A percentile compares a stretch with the other conserved stretches of the same genome.
phyloP scores from a whole-genome alignment of 352 stramenopile genomes.

The Pythium graminicola region DNA sequence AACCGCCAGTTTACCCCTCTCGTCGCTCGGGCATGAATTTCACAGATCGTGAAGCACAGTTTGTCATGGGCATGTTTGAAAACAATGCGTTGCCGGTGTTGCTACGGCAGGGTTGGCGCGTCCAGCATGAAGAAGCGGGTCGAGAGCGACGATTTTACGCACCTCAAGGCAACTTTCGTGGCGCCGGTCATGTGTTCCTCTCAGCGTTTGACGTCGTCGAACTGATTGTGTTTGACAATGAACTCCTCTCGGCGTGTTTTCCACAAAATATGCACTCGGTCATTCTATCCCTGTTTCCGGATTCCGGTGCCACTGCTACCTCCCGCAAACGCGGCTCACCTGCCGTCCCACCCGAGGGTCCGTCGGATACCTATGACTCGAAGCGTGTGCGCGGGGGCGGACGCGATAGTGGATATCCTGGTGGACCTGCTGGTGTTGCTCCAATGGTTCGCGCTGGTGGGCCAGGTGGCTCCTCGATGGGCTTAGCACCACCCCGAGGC shows the following conservation, averaged over 20 bases:
- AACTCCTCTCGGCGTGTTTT: constrained; percentile 58
- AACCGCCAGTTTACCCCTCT: constrained; percentile 13
- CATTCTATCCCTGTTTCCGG: constrained; percentile 60
- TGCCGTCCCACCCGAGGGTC: neutral
- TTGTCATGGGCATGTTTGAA: constrained; percentile 72
- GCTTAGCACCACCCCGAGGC: neutral
- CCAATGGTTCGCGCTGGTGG: constrained; percentile 17
- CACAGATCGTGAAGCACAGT: constrained; percentile 67
- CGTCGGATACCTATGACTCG: constrained; percentile 23
- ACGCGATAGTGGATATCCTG: neutral
- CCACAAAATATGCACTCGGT: constrained; percentile 63
- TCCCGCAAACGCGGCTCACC: constrained; percentile 24
- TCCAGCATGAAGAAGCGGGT: constrained; percentile 34
- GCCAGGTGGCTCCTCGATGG: constrained; percentile 4
- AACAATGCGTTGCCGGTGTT: constrained; percentile 66
- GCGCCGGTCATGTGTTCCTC: constrained; percentile 35
- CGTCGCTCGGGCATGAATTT: constrained; percentile 34
- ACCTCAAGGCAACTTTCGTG: constrained; percentile 25
- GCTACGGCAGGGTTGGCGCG: constrained; percentile 56
- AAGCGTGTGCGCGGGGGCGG: constrained; percentile 27
- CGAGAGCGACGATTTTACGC: constrained; percentile 37
- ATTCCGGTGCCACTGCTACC: constrained; percentile 10
- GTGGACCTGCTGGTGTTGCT: neutral
- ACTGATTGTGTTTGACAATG: constrained; percentile 58
- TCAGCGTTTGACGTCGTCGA: constrained; percentile 66